phyloP scores from a whole-genome alignment of 2,329 filamentous ascomycete genomes.

The Xylaria sp. region DNA sequence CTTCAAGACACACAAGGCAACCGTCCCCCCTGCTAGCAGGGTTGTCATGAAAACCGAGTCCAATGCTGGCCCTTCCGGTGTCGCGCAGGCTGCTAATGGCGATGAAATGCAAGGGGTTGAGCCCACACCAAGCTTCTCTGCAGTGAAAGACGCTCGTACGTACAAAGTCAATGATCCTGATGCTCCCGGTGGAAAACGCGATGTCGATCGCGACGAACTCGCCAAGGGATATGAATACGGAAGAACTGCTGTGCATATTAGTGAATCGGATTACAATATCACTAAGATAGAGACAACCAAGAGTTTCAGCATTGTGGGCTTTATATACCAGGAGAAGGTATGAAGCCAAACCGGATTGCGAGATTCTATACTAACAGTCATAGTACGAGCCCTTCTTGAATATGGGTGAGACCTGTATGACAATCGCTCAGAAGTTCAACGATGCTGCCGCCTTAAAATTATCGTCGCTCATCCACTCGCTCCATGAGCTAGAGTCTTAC shows the following conservation, averaged over 20 bases:
- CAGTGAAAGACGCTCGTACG: constrained; percentile 78
- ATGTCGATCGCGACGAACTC: constrained; percentile 83
- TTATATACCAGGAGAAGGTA: constrained; percentile 78
- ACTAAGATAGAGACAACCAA: constrained; percentile 85
- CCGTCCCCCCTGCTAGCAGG: constrained; percentile 78
- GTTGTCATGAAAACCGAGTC: constrained; percentile 70
- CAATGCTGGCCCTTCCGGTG: constrained; percentile 57
- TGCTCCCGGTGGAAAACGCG: constrained; percentile 80
- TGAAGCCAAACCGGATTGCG: constrained; percentile 26
- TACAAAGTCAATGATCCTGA: constrained; percentile 83
- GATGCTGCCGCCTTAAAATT: constrained; percentile 85
- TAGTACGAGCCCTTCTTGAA: constrained; percentile 86
- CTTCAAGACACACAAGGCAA: constrained; percentile 82
- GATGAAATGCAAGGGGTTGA: constrained; percentile 63
- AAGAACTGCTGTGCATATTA: constrained; percentile 89
- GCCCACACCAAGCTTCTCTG: constrained; percentile 63
- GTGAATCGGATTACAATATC: constrained; percentile 84
- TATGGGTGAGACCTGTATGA: constrained; percentile 82
- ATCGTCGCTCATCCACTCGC: constrained; percentile 87
- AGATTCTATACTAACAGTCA: constrained; percentile 37
- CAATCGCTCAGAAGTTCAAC: constrained; percentile 80
- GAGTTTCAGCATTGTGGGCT: constrained; percentile 85
- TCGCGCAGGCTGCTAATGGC: constrained; percentile 59
- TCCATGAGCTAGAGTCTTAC: constrained; percentile 85
- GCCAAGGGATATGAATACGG: constrained; percentile 97